phyloP scores from a whole-genome alignment of 345 rosid genomes.

The Laguncularia racemosa region DNA sequence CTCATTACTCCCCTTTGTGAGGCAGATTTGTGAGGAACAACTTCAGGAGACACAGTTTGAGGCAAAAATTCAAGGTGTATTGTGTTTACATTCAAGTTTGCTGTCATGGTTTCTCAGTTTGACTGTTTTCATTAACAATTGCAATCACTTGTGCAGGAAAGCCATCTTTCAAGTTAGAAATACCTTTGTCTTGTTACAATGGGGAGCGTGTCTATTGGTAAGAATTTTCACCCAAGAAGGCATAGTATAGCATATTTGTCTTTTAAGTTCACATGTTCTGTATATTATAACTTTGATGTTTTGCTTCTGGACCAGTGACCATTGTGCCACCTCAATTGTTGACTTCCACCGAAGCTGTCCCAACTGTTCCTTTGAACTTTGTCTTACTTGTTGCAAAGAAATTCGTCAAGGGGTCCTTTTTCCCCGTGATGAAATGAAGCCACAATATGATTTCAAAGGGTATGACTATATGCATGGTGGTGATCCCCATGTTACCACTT shows the following conservation, averaged over 20 bases:
- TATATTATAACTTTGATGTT: not conserved
- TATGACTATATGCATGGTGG: slow-evolving; percentile 64
- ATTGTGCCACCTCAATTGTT: slow-evolving; percentile 81
- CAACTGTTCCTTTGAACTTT: slow-evolving; percentile 65
- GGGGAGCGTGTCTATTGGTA: slow-evolving; percentile 89
- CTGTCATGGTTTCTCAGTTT: not conserved
- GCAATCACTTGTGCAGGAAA: slow-evolving; percentile 18
- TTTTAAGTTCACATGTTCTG: not conserved
- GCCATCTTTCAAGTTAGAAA: slow-evolving; percentile 20
- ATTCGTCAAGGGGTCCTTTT: slow-evolving; percentile 42
- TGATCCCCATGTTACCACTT: slow-evolving; percentile 21
- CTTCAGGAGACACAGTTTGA: slow-evolving; percentile 45
- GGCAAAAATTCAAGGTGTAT: slow-evolving; percentile 46
- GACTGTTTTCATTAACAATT: slow-evolving; percentile 3
- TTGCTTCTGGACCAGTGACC: slow-evolving; percentile 42
- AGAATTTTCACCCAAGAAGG: slow-evolving; percentile 8
- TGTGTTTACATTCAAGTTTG: slow-evolving; percentile 1
- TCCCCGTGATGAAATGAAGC: slow-evolving; percentile 32
- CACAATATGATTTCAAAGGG: slow-evolving; percentile 44
- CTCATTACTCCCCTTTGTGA: slow-evolving; percentile 52
- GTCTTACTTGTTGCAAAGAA: slow-evolving; percentile 79
- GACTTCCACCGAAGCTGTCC: slow-evolving; percentile 83
- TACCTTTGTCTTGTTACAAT: slow-evolving; percentile 32
- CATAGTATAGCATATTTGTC: not conserved
- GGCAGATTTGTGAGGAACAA: slow-evolving; percentile 45